Evolutionary conservation across 2,329 filamentous ascomycete genomes (phyloP), one percentile per base, ranked within the genome.

Genomic region (Colletotrichum noveboracense): DNA sequence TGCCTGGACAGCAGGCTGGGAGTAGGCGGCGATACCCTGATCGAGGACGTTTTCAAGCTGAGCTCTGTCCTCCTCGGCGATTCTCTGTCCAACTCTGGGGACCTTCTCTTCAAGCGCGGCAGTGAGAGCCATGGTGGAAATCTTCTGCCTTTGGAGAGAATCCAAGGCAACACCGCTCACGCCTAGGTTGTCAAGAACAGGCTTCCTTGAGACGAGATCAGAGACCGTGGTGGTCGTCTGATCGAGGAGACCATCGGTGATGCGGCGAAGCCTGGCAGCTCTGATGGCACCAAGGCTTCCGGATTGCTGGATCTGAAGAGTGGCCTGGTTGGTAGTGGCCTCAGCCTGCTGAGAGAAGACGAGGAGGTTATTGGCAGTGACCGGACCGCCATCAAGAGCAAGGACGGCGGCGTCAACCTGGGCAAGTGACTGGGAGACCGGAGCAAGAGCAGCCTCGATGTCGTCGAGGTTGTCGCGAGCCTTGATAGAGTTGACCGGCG

Each of bases 101-200:
- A 81, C 77, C 76, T 81, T 81, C 71, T 76, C 71, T 30, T 80
- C 78, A 38, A 81, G 77, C 26, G 79, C 79, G 21, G 76, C 71
- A 28, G 78, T 79, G n/a, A 81, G 77, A 3, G 74, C 80, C n/a
- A 64, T 32, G 65, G 77, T 69, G 10, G 73, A 70, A 4, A 66
- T 71, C 76, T 81, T 78, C 68, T 81, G 79, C 26, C 78, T 66
- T 43, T 79, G 76, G 24, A 81, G 79, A 14, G 78, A 70, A 66
- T 77, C 70, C 48, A 78, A 69, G 36, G 80, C 80, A 21, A 80
- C 76, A 38, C 56, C 52, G 62, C 78, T 79, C 48, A 79, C 80
- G 52, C 80, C 80, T 28, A 81, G 77, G 74, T 79, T 75, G 73
- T 81, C 80, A 26, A 81, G 78, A 16, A 74, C 58, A 18, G 79